A percentile compares a stretch with the other conserved stretches of the same genome.
Evolutionary conservation across 1,284 basidiomycete species (phyloP).

Genomic region (Lentinula novae-zelandiae): DNA sequence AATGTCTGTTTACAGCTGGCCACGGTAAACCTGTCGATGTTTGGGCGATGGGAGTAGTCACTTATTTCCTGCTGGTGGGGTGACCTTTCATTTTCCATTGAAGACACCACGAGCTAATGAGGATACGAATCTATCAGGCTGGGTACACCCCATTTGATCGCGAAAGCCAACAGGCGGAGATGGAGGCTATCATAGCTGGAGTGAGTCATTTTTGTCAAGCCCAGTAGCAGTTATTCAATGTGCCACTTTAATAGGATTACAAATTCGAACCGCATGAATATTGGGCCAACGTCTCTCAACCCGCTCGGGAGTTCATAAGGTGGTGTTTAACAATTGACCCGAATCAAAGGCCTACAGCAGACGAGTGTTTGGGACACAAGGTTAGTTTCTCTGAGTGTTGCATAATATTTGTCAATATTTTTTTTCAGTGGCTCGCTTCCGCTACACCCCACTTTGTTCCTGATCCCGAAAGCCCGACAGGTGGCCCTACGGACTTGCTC

Average conservation of each 20-base stretch:
- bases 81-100: background rate
- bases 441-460: slow-evolving; percentile 67
- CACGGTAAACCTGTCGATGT: slow-evolving; percentile 96
- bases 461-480: slow-evolving; percentile 52
- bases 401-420: background rate
- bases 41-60: slow-evolving; percentile 97
- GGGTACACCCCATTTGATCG: slow-evolving; percentile 95
- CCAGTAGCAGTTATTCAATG: slow-evolving; percentile 10
- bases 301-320: slow-evolving; percentile 79
- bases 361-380: slow-evolving; percentile 66
- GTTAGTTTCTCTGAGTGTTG: slow-evolving; percentile 17
- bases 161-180: slow-evolving; percentile 83
- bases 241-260: slow-evolving; percentile 44
- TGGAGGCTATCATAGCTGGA: slow-evolving; percentile 90
- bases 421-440: slow-evolving; percentile 66
- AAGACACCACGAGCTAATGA: background rate
- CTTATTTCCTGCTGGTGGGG: slow-evolving; percentile 80
- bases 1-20: slow-evolving; percentile 51
- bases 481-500: slow-evolving; percentile 75
- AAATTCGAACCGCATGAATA: slow-evolving; percentile 83
- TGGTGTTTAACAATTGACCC: slow-evolving; percentile 86
- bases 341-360: slow-evolving; percentile 70
- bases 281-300: slow-evolving; percentile 80
- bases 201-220: slow-evolving; percentile 31
- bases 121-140: slow-evolving; percentile 32